Evolutionary conservation across 805 yeast genomes (phyloP), one percentile per base, ranked within the genome.

Genomic region (Candida berthetii): DNA sequence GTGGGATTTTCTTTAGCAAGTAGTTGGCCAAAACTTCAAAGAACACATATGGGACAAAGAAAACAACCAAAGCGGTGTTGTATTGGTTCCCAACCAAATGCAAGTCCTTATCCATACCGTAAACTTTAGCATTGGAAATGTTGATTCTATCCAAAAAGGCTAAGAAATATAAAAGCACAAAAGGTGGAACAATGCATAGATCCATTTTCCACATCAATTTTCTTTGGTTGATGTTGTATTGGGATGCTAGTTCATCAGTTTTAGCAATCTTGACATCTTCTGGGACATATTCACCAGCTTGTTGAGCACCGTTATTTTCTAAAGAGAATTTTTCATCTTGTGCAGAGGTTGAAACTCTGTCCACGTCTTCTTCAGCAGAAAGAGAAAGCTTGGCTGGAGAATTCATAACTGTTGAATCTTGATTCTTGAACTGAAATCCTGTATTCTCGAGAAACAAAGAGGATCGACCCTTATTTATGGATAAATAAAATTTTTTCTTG

Each of bases 111-210:
- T 69, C 69, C 67, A 86, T 66, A 11, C 88, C 88, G 54, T 84
- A 85, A 42, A 82, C 74, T 45, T 78, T 78, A 7, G 95, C 95
- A 60, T 86, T 85, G 25, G 90, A 78, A 46, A 86, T 83, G 58
- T 86, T 86, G 44, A 85, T 90, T 59, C 95, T 71, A 58, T 86
- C 95, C 54, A 86, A 64, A 55, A 85, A 86, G 1, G 91, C 82
- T 46, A 85, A 70, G 59, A 86, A 77, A 54, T 86, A 86, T 36
- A 86, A 66, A 24, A 85, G 53, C 54, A 88, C 78, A 48, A 86
- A 82, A n/a, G 88, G 80, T 4, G 90, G 88, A 24, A 85, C 80
- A 32, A 85, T 80, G 45, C 85, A 76, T 1, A 77, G 40, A 53
- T 85, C 91, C 27, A 81, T 66, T 52, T 82, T 84, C 71, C 77